phyloP scores from a whole-genome alignment of 73 alveolate species.

The Paraurostyla sp. region DNA sequence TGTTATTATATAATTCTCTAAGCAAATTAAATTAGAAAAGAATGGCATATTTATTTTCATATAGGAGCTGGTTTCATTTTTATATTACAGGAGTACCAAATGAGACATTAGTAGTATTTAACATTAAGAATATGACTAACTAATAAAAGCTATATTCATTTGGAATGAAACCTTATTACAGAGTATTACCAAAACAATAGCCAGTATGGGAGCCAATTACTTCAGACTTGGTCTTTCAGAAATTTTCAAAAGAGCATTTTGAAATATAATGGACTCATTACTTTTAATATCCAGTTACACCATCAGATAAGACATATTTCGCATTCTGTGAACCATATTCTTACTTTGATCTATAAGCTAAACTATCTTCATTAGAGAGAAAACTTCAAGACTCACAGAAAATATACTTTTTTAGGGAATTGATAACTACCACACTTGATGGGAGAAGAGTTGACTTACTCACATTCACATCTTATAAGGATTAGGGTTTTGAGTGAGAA shows the following conservation, averaged over 20 bases:
- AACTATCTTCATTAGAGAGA: background rate
- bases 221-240: background rate
- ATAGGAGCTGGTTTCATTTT: slow-evolving; percentile 87
- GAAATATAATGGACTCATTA: background rate
- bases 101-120: slow-evolving; percentile 70
- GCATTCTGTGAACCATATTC: slow-evolving; percentile 60
- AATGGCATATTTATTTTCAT: too few species aligned
- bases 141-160: slow-evolving; percentile 33
- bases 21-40: background rate
- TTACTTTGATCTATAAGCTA: slow-evolving; percentile 23
- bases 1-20: too few species aligned
- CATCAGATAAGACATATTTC: background rate
- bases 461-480: slow-evolving; percentile 67
- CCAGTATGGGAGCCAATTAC: slow-evolving; percentile 12
- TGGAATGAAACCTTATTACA: slow-evolving; percentile 73
- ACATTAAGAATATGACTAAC: slow-evolving; percentile 72
- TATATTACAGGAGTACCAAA: slow-evolving; percentile 68
- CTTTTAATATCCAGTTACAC: background rate
- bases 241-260: background rate
- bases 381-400: background rate
- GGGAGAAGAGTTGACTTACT: slow-evolving; percentile 73
- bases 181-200: background rate
- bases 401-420: slow-evolving; percentile 73
- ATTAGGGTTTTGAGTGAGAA: slow-evolving; percentile 69
- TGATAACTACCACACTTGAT: slow-evolving; percentile 55